These are phyloP conservation scores for Colletotrichum agaves DNA, from an alignment of 2,329 filamentous ascomycete genomes.

Conservation along the genomic window DNA sequence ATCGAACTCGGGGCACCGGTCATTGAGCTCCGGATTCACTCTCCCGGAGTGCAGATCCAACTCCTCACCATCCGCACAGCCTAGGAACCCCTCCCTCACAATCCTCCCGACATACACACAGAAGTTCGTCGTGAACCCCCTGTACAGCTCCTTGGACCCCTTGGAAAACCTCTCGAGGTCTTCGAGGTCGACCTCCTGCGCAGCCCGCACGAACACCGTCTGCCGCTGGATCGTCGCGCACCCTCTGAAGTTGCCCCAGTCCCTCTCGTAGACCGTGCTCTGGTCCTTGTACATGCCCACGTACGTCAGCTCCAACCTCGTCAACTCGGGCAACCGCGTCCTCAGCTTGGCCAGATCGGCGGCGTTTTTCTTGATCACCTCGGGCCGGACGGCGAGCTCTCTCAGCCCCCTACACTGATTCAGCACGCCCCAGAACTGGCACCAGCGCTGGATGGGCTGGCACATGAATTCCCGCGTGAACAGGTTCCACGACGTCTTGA, in stretches of 20 bases:
- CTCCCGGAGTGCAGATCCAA: neutral
- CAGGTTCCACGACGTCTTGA: neutral
- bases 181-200: slow-evolving; percentile 8
- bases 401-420: slow-evolving; percentile 22
- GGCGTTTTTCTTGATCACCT: slow-evolving; percentile 9
- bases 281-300: slow-evolving; percentile 15
- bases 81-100: slow-evolving; percentile 13
- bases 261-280: neutral
- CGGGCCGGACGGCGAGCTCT: slow-evolving; percentile 19
- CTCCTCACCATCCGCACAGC: neutral
- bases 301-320: slow-evolving; percentile 18
- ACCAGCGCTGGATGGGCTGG: slow-evolving; percentile 19
- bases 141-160: slow-evolving; percentile 12
- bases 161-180: neutral
- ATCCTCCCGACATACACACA: slow-evolving; percentile 20
- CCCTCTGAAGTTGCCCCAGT: neutral
- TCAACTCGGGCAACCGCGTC: slow-evolving; percentile 2
- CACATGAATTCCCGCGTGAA: neutral
- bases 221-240: neutral
- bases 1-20: neutral
- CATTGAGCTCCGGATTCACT: neutral
- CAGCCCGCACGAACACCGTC: slow-evolving; percentile 3
- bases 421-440: slow-evolving; percentile 30
- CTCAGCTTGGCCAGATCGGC: slow-evolving; percentile 7
- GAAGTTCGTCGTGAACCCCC: slow-evolving; percentile 31